Evolutionary conservation across 768 basidiomycete genomes (phyloP), one percentile per base, ranked within the genome.

Genomic region (Boletus rex-veris): DNA sequence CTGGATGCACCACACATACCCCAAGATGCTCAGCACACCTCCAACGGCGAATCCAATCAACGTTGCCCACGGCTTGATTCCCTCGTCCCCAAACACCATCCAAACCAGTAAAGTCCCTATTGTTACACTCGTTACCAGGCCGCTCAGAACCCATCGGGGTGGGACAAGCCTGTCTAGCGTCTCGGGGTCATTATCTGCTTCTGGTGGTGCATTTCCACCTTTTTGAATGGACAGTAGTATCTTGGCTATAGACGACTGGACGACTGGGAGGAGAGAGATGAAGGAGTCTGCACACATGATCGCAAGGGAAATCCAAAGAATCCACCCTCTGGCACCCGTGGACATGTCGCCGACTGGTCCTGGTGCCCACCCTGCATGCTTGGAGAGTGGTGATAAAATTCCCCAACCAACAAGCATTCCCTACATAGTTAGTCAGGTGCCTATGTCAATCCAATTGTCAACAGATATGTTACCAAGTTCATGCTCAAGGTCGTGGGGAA

Each of bases 401-500:
- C 83, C 95, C 96, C 96, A 98, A 9, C 96, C 96, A 10, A 89
- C 85, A n/a, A 98, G 59, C 96, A 97, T 98, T 28, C 96, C 94
- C 90, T 92, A 59, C 18, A 36, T 5, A 11, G 39, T 11, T 3
- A 9, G 36, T 55, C 12, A 60, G 57, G 58, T 46, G n/a, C 28
- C n/a, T 28, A 16, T 21, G 7, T 14, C 48, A 26, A 18, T 21
- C 45, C 2, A 37, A 31, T 44, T 55, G 24, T 16, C 14, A 16
- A 19, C 69, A 78, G 14, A 46, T n/a, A 44, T 8, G 14, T 65
- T 62, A 90, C 91, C 53, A 93, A 70, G 60, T 87, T 95, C 95
- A 98, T 98, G 66, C 89, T 90, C 35, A 95, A 63, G 0, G 95
- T 95, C 0, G 92, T 96, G 0, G 93, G 89, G 63, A 95, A 92